phyloP scores from a whole-genome alignment of 805 yeast species.

The Pichia nanzhaoensis region DNA sequence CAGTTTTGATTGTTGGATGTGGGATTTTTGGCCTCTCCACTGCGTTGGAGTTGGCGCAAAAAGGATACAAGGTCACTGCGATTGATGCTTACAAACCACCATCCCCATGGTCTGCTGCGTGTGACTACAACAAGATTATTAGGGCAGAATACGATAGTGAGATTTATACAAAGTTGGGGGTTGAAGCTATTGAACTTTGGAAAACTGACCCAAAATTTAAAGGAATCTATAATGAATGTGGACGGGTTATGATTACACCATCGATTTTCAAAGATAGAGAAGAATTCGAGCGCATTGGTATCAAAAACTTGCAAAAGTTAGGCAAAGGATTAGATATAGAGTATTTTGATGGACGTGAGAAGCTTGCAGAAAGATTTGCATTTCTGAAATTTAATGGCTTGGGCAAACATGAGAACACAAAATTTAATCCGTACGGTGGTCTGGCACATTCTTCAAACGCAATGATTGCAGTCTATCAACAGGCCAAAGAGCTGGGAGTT shows the following conservation, averaged over 20 bases:
- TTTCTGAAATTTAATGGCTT: constrained; percentile 15
- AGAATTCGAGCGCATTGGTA: constrained; percentile 33
- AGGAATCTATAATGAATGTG: constrained; percentile 34
- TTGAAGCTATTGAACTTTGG: constrained; percentile 41
- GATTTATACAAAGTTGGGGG: constrained; percentile 36
- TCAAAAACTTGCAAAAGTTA: constrained; percentile 28
- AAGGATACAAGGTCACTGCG: constrained; percentile 30
- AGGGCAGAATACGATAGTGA: constrained; percentile 41
- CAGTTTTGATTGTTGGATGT: constrained; percentile 29
- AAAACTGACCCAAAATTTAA: constrained; percentile 29
- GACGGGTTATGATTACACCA: constrained; percentile 37
- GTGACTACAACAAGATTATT: constrained; percentile 43
- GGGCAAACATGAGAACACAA: constrained; percentile 11
- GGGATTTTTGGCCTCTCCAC: constrained; percentile 44
- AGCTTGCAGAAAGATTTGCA: constrained; percentile 23
- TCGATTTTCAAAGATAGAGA: constrained; percentile 28
- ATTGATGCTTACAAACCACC: constrained; percentile 38
- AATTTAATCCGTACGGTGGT: constrained; percentile 37
- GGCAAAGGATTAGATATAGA: constrained; percentile 27
- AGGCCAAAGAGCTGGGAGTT: constrained; percentile 29
- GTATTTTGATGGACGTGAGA: constrained; percentile 27
- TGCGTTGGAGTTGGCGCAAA: constrained; percentile 31
- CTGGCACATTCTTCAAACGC: constrained; percentile 37
- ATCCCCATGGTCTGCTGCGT: constrained; percentile 41
- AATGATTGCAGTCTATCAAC: constrained; percentile 27